These are phyloP conservation scores for Isoetes taiwanensis DNA, from an alignment of 75 land plant species.

Conservation along the genomic window DNA sequence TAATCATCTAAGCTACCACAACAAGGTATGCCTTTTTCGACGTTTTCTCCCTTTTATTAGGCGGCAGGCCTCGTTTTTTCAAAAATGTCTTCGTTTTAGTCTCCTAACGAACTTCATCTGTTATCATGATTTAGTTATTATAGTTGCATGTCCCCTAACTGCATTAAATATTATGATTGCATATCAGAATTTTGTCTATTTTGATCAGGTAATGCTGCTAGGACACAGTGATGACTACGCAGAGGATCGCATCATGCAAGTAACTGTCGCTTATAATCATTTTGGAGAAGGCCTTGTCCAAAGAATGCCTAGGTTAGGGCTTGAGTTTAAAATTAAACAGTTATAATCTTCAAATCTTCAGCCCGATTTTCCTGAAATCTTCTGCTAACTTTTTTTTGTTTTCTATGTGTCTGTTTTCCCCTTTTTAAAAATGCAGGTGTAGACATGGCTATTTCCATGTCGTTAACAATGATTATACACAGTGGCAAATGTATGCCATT, in stretches of 20 bases:
- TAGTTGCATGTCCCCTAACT: no score
- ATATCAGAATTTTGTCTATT: no score
- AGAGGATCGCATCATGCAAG: slow-evolving; percentile 31
- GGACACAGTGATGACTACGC: slow-evolving; percentile 16
- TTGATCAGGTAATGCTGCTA: slow-evolving; percentile 55
- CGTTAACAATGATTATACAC: slow-evolving; percentile 70
- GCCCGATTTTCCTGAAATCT: not conserved
- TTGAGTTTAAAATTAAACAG: not conserved
- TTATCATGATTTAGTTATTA: no score
- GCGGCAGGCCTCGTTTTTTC: no score
- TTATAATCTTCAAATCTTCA: not conserved
- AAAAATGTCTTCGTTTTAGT: no score
- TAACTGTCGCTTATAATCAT: slow-evolving; percentile 52
- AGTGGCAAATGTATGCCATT: slow-evolving; percentile 80
- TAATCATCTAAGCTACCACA: no score
- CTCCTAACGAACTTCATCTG: no score
- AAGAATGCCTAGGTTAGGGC: slow-evolving; percentile 54
- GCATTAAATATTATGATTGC: not conserved
- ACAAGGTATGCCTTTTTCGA: no score
- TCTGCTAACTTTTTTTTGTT: no score
- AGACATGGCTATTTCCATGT: slow-evolving; percentile 83
- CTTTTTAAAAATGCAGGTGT: slow-evolving; percentile 54
- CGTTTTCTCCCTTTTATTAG: no score
- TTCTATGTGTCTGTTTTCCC: not conserved
- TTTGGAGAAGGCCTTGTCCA: slow-evolving; percentile 45